Conservation (phyloP, 768 basidiomycete genomes). For the Tylopilus intermedius region DNA sequence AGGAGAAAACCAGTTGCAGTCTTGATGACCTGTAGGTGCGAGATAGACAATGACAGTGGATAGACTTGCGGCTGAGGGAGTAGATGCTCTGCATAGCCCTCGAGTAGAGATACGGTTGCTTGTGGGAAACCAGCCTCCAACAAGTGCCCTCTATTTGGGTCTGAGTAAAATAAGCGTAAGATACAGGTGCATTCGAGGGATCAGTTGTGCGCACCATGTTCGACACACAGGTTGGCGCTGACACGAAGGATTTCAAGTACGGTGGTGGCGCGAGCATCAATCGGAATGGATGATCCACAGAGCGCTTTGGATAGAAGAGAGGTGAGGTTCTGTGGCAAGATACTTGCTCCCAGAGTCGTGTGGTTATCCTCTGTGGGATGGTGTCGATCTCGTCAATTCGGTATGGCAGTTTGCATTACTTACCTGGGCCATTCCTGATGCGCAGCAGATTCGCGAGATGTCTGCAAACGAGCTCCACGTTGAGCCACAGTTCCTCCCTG, state of each 20-base stretch:
- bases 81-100: constrained; percentile 52
- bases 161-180: constrained; percentile 34
- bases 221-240: constrained; percentile 79
- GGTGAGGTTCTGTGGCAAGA: constrained; percentile 61
- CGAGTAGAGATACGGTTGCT: constrained; percentile 59
- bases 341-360: constrained; percentile 58
- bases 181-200: background rate
- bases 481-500: constrained; percentile 40
- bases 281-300: constrained; percentile 43
- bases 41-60: constrained; percentile 49
- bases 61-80: constrained; percentile 34
- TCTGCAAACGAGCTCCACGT: constrained; percentile 48
- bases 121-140: constrained; percentile 70
- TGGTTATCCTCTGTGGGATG: constrained; percentile 59
- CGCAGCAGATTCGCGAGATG: constrained; percentile 61
- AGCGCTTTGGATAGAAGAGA: constrained; percentile 56
- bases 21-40: constrained; percentile 68
- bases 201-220: constrained; percentile 53
- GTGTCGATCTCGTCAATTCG: constrained; percentile 12
- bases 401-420: constrained; percentile 9
- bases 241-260: constrained; percentile 71
- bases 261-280: constrained; percentile 42
- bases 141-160: constrained; percentile 67
- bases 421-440: constrained; percentile 49
- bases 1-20: constrained; percentile 76